Evolutionary conservation across 2,329 filamentous ascomycete genomes (phyloP).

Genomic region (Penicillium sp.): DNA sequence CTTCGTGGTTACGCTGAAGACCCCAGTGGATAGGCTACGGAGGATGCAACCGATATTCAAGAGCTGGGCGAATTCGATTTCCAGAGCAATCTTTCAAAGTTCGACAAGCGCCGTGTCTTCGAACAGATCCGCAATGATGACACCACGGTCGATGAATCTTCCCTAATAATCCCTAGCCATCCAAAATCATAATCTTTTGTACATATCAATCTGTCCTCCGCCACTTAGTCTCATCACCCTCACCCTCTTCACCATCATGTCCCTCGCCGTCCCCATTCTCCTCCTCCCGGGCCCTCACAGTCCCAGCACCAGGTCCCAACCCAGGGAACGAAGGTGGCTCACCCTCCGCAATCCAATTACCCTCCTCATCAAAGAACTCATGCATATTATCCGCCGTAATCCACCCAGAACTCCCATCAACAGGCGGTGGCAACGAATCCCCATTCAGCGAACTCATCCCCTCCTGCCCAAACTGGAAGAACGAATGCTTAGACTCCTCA

Average conservation of each 20-base stretch:
- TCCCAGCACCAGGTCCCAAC: conserved; percentile 66
- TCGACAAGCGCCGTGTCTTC: too few species aligned
- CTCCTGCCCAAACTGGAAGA: conserved; percentile 46
- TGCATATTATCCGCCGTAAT: conserved; percentile 89
- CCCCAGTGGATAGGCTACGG: too few species aligned
- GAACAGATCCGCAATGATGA: too few species aligned
- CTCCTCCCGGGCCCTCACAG: conserved; percentile 66
- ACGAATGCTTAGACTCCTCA: conserved; percentile 33
- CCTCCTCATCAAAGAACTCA: conserved; percentile 80
- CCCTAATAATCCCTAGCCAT: neutral
- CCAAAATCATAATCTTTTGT: neutral
- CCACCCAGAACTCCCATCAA: conserved; percentile 58
- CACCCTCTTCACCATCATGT: conserved; percentile 47
- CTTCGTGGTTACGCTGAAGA: too few species aligned
- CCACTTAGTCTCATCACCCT: conserved; percentile 59
- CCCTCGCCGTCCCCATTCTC: conserved; percentile 55
- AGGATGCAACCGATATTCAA: too few species aligned
- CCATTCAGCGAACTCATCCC: conserved; percentile 43
- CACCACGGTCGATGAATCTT: too few species aligned
- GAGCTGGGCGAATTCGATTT: too few species aligned
- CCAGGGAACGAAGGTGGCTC: conserved; percentile 44
- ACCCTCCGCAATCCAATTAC: conserved; percentile 72
- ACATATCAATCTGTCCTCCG: conserved; percentile 51
- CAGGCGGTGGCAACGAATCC: conserved; percentile 51
- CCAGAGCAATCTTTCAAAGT: too few species aligned